phyloP scores from a whole-genome alignment of 257 asterid genomes.

The Solanum tarijense region DNA sequence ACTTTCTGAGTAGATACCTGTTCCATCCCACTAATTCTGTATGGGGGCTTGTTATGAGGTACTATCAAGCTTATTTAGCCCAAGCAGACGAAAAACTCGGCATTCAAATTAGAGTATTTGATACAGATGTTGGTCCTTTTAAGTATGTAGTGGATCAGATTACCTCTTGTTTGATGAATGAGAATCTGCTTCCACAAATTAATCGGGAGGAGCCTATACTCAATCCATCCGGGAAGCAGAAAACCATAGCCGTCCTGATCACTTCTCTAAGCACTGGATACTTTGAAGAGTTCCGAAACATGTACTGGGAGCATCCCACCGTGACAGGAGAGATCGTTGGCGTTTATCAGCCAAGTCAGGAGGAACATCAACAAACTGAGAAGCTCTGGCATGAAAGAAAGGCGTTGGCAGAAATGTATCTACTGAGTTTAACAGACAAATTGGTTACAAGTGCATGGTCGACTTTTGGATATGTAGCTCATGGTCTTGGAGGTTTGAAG shows the following conservation, averaged over 20 bases:
- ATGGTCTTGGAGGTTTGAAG: conserved; percentile 67
- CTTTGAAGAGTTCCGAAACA: conserved; percentile 38
- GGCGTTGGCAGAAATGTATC: conserved; percentile 68
- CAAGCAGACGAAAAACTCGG: conserved; percentile 49
- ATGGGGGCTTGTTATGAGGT: conserved; percentile 62
- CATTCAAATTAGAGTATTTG: conserved; percentile 54
- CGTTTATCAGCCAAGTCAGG: conserved; percentile 55
- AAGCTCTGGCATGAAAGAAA: conserved; percentile 40
- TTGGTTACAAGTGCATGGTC: conserved; percentile 74
- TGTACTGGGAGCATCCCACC: conserved; percentile 62
- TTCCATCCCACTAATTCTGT: conserved; percentile 71
- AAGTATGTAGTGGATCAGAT: conserved; percentile 47
- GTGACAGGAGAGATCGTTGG: conserved; percentile 38
- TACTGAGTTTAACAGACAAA: conserved; percentile 60
- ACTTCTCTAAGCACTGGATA: conserved; percentile 57
- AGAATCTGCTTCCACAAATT: conserved; percentile 40
- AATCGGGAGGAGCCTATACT: conserved; percentile 4
- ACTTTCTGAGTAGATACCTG: conserved; percentile 60
- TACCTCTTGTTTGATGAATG: conserved; percentile 37
- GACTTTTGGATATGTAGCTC: conserved; percentile 81
- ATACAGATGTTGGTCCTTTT: conserved; percentile 21
- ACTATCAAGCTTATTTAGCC: conserved; percentile 46
- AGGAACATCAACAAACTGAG: conserved; percentile 43
- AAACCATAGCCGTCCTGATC: conserved; percentile 30
- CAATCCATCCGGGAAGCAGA: conserved; percentile 12